These are phyloP conservation scores for Leptographium radiaticola DNA, from an alignment of 2,329 filamentous ascomycete species.

Conservation along the genomic window DNA sequence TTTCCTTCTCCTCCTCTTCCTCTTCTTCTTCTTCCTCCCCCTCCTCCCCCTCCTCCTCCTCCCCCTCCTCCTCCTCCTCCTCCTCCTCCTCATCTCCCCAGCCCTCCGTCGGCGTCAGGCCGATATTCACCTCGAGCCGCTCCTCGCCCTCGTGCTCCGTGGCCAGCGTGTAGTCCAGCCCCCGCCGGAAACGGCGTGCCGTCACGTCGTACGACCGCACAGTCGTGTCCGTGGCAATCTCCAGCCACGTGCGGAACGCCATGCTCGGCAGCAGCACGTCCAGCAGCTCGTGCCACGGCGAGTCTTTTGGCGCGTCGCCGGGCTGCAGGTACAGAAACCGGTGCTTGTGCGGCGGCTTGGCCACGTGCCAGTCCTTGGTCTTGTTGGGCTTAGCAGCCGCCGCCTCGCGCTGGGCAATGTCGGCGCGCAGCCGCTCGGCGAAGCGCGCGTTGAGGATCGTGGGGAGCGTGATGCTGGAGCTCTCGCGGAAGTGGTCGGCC, in stretches of 20 bases:
- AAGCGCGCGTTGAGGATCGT: constrained; percentile 72
- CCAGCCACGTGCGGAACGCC: constrained; percentile 82
- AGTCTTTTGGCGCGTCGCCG: constrained; percentile 27
- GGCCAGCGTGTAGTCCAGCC: constrained; percentile 84
- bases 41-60: constrained; percentile 10
- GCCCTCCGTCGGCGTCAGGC: constrained; percentile 70
- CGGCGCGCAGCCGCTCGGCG: constrained; percentile 53
- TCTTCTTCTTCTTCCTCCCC: constrained; percentile 15
- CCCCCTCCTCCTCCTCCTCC: constrained; percentile 27
- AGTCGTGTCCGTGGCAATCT: constrained; percentile 63
- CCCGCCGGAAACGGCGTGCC: constrained; percentile 76
- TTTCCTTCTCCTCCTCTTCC: constrained; percentile 15
- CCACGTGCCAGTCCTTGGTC: constrained; percentile 49
- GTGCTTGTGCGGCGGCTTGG: constrained; percentile 87
- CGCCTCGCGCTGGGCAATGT: constrained; percentile 53
- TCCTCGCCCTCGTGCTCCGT: constrained; percentile 68
- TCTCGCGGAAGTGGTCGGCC: constrained; percentile 63
- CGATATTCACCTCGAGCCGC: constrained; percentile 75
- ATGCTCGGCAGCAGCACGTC: constrained; percentile 72
- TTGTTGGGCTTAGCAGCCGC: constrained; percentile 14
- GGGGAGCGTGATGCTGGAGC: constrained; percentile 72
- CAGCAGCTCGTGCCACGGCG: constrained; percentile 63
- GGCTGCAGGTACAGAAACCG: constrained; percentile 72
- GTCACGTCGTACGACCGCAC: constrained; percentile 64
- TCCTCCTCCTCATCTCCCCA: constrained; percentile 54